Base-by-base conservation (phyloP, 441 rosid species). In the Adansonia grandidieri region DNA sequence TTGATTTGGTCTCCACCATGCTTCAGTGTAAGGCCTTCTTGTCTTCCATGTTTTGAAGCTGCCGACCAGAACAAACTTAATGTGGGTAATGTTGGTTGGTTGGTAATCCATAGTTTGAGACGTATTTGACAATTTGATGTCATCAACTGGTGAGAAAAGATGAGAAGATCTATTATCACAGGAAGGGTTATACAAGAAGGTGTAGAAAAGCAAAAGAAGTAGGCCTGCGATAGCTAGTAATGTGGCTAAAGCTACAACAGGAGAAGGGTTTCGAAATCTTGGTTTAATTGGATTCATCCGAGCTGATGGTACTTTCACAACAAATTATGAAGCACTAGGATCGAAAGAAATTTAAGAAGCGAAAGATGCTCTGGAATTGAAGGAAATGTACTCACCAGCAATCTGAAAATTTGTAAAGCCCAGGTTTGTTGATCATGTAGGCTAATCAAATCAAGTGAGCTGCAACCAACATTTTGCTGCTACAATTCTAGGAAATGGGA, bases 1-100 rank as follows among this genome's bases (percentile, higher is more conserved):
- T 8, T 77, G 56, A 28, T 89, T 88, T 0, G 92, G 90, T 80
- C 87, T 76, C 95, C 93, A 91, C 95, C 93, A 91, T 20, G 91
- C 74, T 57, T 87, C 91, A 1, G 80, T 67, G 79, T 87, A 89
- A 9, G 82, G 73, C 54, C 74, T 84, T 75, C 90, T 88, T 9
- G 69, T 11, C 60, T 79, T 78, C 97, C 89, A 89, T 28, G 86
- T 72, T 2, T 77, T 70, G 73, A 83, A 42, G 73, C 90, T 83
- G 14, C 91, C 84, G 1, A 85, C 87, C 56, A 89, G 69, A 11
- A 88, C 85, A 22, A 91, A 91, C 80, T 87, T 86, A 68, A 89
- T 79, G 72, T 92, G 93, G 80, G 77, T 85, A 62, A 85, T 58
- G 73, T 88, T 86, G 24, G 93, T 89, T 15, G 91, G 40, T 1